These are phyloP conservation scores for Juncus effusus DNA, from an alignment of 176 grass and related monocot genomes.

Conservation along the genomic window DNA sequence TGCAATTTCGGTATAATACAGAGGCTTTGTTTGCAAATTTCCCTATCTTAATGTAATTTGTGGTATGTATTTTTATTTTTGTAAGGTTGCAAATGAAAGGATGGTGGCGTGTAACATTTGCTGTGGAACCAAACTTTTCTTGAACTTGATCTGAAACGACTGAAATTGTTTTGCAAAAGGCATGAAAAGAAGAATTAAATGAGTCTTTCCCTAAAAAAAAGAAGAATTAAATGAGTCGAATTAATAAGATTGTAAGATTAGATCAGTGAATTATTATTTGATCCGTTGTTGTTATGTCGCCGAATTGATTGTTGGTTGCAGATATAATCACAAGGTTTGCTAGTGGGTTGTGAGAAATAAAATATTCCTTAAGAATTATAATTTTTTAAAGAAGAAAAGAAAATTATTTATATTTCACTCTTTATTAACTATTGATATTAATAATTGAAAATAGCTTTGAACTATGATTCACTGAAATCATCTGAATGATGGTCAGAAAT, in stretches of 20 bases:
- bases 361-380: too few species aligned
- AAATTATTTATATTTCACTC: too few species aligned
- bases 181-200: slow-evolving; percentile 15
- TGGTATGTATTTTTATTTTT: background rate
- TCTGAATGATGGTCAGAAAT: too few species aligned
- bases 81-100: slow-evolving; percentile 28
- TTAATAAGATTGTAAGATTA: too few species aligned
- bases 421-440: too few species aligned
- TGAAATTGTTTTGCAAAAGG: slow-evolving; percentile 32
- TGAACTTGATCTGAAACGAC: slow-evolving; percentile 25
- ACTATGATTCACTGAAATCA: too few species aligned
- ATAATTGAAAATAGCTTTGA: too few species aligned
- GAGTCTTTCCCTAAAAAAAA: too few species aligned
- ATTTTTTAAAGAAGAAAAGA: too few species aligned
- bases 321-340: background rate
- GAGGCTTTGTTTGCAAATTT: background rate
- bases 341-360: too few species aligned
- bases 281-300: background rate
- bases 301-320: background rate
- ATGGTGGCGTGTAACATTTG: slow-evolving; percentile 29
- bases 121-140: slow-evolving; percentile 20
- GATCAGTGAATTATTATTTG: too few species aligned
- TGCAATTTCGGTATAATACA: background rate
- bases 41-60: background rate
- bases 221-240: background rate